phyloP scores from a whole-genome alignment of 208 protist species.

The Acanthamoeba healyi region DNA sequence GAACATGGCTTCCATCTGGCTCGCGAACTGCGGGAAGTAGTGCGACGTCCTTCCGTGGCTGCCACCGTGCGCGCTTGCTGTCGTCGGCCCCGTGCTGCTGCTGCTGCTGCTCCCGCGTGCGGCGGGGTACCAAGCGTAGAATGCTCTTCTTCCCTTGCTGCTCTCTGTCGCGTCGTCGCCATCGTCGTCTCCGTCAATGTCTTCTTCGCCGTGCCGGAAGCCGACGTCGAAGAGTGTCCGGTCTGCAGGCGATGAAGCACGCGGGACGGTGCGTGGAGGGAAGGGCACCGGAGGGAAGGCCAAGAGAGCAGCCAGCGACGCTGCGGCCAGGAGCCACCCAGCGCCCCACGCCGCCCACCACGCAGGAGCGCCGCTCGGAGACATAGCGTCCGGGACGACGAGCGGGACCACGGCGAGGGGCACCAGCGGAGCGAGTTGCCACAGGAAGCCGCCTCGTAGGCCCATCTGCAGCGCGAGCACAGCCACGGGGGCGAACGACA shows the following conservation, averaged over 20 bases:
- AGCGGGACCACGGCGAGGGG: background rate
- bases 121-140: constrained; percentile 42
- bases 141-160: background rate
- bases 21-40: constrained; percentile 38
- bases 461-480: background rate
- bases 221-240: background rate
- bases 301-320: background rate
- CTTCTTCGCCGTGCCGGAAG: constrained; percentile 27
- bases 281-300: constrained; percentile 36
- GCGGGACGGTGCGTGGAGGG: background rate
- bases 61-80: too few relatives aligned
- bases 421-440: constrained; percentile 20
- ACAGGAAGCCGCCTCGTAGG: background rate
- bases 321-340: background rate
- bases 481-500: background rate
- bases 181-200: background rate
- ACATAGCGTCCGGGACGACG: background rate
- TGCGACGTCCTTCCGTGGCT: background rate
- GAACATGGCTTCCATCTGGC: constrained; percentile 60
- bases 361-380: background rate
- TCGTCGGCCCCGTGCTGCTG: background rate
- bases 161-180: background rate
- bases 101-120: background rate
- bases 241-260: background rate
- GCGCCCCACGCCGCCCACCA: background rate